phyloP scores from a whole-genome alignment of 352 stramenopile genomes.

The Pythium sp. region DNA sequence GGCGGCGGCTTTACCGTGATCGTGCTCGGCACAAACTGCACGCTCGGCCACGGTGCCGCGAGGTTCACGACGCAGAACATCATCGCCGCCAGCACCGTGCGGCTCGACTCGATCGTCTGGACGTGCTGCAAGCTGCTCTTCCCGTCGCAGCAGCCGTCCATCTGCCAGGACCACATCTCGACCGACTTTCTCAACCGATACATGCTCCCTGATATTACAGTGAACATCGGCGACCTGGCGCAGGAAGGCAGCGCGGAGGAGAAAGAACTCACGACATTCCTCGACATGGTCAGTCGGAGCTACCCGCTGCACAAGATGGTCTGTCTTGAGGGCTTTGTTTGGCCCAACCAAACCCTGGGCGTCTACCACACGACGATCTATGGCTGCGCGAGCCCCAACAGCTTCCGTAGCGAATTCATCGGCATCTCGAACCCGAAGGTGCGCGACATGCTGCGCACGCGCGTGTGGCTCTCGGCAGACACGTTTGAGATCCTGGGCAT shows the following conservation, averaged over 20 bases:
- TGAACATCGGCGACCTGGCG: conserved; percentile 5
- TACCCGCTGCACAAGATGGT: conserved; percentile 20
- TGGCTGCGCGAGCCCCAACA: conserved; percentile 24
- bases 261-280: conserved; percentile 18
- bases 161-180: conserved; percentile 24
- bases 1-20: conserved; percentile 17
- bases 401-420: conserved; percentile 20
- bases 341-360: conserved; percentile 16
- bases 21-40: conserved; percentile 20
- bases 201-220: conserved; percentile 14
- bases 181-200: conserved; percentile 23
- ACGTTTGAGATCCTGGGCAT: conserved; percentile 18
- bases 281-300: conserved; percentile 24
- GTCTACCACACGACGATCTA: conserved; percentile 18
- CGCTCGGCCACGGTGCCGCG: conserved; percentile 7
- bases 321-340: conserved; percentile 24
- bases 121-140: conserved; percentile 24
- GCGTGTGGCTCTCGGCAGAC: conserved; percentile 22
- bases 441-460: conserved; percentile 14
- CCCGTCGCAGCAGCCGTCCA: conserved; percentile 18
- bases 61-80: conserved; percentile 14
- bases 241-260: conserved; percentile 13
- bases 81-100: conserved; percentile 19
- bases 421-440: conserved; percentile 19
- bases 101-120: conserved; percentile 25